Percentiles rank a stretch among this genome's conserved stretches.
Evolutionary conservation across 345 rosid genomes (phyloP).

Genomic region (Brassica carinata): DNA sequence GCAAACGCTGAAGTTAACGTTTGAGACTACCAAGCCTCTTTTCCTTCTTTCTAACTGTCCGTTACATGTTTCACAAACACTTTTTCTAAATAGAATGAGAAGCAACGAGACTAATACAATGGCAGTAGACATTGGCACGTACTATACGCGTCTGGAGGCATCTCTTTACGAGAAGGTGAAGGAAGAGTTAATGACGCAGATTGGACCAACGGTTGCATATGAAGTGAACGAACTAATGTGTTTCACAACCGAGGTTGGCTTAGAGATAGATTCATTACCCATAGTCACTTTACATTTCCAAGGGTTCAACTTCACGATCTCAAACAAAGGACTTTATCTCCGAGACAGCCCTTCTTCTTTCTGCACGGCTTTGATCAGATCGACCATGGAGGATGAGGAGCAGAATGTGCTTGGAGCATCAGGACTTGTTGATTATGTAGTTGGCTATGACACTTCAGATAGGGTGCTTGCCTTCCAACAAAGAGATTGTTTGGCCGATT

Average conservation of each 20-base stretch:
- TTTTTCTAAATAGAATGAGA: slow-evolving; percentile 16
- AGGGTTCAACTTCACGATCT: slow-evolving; percentile 30
- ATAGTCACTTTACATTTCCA: slow-evolving; percentile 30
- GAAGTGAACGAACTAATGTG: slow-evolving; percentile 35
- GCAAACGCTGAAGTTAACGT: not conserved
- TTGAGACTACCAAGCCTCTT: not conserved
- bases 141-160: slow-evolving; percentile 35
- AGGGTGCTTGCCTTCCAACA: slow-evolving; percentile 30
- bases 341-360: slow-evolving; percentile 33
- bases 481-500: slow-evolving; percentile 38
- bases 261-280: slow-evolving; percentile 36
- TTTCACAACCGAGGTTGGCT: slow-evolving; percentile 24
- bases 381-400: slow-evolving; percentile 23
- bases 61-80: not conserved
- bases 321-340: slow-evolving; percentile 39
- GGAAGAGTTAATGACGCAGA: slow-evolving; percentile 25
- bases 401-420: slow-evolving; percentile 38
- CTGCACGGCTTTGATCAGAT: slow-evolving; percentile 34
- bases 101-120: slow-evolving; percentile 18
- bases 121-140: slow-evolving; percentile 37
- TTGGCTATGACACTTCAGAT: slow-evolving; percentile 32
- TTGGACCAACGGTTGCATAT: slow-evolving; percentile 35
- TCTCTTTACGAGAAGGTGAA: slow-evolving; percentile 32
- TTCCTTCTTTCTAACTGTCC: not conserved
- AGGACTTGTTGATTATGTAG: slow-evolving; percentile 32